phyloP scores from a whole-genome alignment of 2,329 filamentous ascomycete genomes.

The Aspergillus sp. region DNA sequence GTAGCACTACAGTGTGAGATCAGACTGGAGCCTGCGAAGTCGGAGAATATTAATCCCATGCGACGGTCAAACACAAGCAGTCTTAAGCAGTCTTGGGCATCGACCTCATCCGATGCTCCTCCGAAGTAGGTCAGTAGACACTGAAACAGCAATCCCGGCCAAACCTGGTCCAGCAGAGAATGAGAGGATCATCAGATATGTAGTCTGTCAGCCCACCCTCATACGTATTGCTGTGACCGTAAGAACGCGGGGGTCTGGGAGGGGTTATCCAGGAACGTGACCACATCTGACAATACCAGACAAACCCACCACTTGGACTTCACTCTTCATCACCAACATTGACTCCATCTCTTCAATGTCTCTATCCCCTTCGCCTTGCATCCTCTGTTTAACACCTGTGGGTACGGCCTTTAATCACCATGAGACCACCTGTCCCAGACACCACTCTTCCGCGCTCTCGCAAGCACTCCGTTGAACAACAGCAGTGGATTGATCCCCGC shows the following conservation, averaged over 20 bases:
- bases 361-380: neutral
- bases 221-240: neutral
- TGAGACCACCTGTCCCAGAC: conserved; percentile 41
- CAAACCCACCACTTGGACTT: neutral
- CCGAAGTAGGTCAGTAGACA: neutral
- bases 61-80: neutral
- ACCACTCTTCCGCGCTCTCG: conserved; percentile 31
- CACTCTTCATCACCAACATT: neutral
- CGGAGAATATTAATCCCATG: neutral
- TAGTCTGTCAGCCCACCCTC: neutral
- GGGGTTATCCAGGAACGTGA: conserved; percentile 14
- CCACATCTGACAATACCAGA: conserved; percentile 7
- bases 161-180: neutral
- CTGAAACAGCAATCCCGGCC: neutral
- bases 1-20: neutral
- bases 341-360: conserved; percentile 3
- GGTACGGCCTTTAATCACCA: conserved; percentile 23
- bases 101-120: neutral
- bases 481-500: conserved; percentile 38
- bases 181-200: neutral
- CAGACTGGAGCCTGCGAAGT: neutral
- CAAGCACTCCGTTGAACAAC: conserved; percentile 36
- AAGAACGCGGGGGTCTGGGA: conserved; percentile 13
- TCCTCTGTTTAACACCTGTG: conserved; percentile 2
- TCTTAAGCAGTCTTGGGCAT: neutral